Percentiles rank a stretch among this genome's conserved stretches.
Evolutionary conservation across 352 stramenopile genomes (phyloP).

Genomic region (Phytopythium delawarense): DNA sequence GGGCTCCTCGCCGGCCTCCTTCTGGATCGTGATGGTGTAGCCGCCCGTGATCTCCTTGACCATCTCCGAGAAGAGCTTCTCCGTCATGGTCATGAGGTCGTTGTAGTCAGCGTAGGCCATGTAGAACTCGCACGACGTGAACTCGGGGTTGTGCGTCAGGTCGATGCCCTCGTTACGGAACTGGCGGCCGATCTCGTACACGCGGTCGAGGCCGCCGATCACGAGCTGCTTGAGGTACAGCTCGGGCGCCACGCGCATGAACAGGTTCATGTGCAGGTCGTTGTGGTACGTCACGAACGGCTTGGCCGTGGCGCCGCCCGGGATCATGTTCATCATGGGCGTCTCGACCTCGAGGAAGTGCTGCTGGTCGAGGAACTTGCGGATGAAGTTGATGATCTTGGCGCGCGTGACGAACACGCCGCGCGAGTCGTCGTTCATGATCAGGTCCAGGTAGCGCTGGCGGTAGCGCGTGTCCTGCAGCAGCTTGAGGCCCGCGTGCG

Average conservation of each 20-base stretch:
- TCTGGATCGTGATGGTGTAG: slow-evolving; percentile 88
- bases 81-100: slow-evolving; percentile 97
- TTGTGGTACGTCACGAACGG: slow-evolving; percentile 98
- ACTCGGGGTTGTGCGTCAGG: slow-evolving; percentile 98
- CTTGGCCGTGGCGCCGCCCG: slow-evolving; percentile 95
- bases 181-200: slow-evolving; percentile 98
- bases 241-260: slow-evolving; percentile 96
- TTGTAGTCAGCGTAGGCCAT: slow-evolving; percentile 98
- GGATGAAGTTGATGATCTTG: slow-evolving; percentile 93
- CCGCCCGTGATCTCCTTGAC: slow-evolving; percentile 89
- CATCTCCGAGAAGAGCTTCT: slow-evolving; percentile 91
- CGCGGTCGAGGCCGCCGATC: slow-evolving; percentile 96
- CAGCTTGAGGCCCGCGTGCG: slow-evolving; percentile 59
- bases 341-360: slow-evolving; percentile 99
- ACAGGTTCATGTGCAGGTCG: slow-evolving; percentile 95
- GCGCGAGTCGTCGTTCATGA: slow-evolving; percentile 93
- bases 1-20: slow-evolving; percentile 62
- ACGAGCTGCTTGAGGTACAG: slow-evolving; percentile 98
- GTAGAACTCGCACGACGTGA: slow-evolving; percentile 99
- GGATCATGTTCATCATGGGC: slow-evolving; percentile 95
- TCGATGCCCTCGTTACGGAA: slow-evolving; percentile 99
- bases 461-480: slow-evolving; percentile 84
- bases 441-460: slow-evolving; percentile 95
- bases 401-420: slow-evolving; percentile 92
- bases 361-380: slow-evolving; percentile 90